These are phyloP conservation scores for Ophiostoma quercus DNA, from an alignment of 2,329 filamentous ascomycete species.

Conservation along the genomic window DNA sequence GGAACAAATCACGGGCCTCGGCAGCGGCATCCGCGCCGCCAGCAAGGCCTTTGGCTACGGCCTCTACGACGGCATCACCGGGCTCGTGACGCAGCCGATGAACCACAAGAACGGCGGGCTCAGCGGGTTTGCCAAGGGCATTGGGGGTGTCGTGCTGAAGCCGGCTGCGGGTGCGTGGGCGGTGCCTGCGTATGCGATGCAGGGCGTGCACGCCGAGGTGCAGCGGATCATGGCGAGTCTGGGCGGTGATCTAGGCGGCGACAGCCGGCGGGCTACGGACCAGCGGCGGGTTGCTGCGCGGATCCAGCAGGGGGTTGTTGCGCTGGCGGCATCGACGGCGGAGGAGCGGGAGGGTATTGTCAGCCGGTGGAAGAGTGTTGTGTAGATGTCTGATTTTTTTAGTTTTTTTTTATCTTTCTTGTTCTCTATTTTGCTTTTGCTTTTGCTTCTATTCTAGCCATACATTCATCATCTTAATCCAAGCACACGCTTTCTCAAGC, in stretches of 20 bases:
- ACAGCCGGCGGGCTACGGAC: conserved; percentile 4
- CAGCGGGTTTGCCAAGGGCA: conserved; percentile 62
- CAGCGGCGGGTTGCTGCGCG: conserved; percentile 16
- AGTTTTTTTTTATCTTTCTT: not conserved
- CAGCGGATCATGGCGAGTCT: conserved; percentile 33
- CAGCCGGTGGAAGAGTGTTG: not conserved
- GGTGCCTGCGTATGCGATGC: conserved; percentile 74
- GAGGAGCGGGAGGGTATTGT: not conserved
- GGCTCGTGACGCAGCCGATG: conserved; percentile 69
- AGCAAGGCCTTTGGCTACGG: conserved; percentile 74
- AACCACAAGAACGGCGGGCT: conserved; percentile 37
- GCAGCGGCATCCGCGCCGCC: conserved; percentile 70
- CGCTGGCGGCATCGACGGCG: not conserved
- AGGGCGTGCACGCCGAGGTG: conserved; percentile 74
- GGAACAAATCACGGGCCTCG: conserved; percentile 60
- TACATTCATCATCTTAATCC: too few species aligned
- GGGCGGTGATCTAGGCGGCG: not conserved
- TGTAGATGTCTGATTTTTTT: not conserved
- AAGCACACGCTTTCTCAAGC: too few species aligned
- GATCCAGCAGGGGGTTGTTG: conserved; percentile 19
- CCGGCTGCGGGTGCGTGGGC: conserved; percentile 70
- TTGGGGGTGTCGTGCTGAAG: conserved; percentile 75
- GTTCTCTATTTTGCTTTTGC: too few species aligned
- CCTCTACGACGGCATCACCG: conserved; percentile 72
- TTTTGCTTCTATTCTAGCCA: too few species aligned